phyloP scores from a whole-genome alignment of 2,329 filamentous ascomycete species.

The Diplodia corticola region DNA sequence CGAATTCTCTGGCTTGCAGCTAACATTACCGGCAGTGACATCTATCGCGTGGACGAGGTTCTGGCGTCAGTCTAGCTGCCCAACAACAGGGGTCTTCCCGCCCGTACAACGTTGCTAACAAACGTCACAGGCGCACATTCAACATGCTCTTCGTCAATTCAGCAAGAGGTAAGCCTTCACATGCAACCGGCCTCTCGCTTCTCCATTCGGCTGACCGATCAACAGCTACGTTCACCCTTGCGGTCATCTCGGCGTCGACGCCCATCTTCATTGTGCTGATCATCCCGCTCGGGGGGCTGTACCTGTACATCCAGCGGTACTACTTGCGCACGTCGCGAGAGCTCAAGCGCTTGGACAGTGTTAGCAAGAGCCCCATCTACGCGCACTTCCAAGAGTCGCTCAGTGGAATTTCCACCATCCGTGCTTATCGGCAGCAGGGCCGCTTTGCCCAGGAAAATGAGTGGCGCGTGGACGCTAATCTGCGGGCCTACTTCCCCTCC shows the following conservation, averaged over 20 bases:
- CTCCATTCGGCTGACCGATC: slow-evolving; percentile 10
- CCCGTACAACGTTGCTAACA: neutral
- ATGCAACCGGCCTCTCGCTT: slow-evolving; percentile 4
- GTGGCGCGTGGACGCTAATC: slow-evolving; percentile 93
- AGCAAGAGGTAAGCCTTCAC: slow-evolving; percentile 47
- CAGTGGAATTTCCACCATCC: slow-evolving; percentile 90
- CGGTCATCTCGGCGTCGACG: slow-evolving; percentile 78
- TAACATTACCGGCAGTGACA: slow-evolving; percentile 55
- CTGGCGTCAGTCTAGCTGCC: slow-evolving; percentile 59
- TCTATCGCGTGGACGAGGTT: slow-evolving; percentile 85
- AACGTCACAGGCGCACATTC: slow-evolving; percentile 66
- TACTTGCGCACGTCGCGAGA: slow-evolving; percentile 95
- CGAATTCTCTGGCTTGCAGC: slow-evolving; percentile 15
- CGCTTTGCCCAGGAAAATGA: slow-evolving; percentile 93
- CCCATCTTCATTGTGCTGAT: slow-evolving; percentile 81
- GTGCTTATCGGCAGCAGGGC: slow-evolving; percentile 85
- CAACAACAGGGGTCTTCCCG: neutral
- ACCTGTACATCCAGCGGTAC: slow-evolving; percentile 94
- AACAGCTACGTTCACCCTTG: slow-evolving; percentile 71
- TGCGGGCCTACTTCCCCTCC: slow-evolving; percentile 92
- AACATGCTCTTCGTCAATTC: slow-evolving; percentile 73
- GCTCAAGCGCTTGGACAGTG: slow-evolving; percentile 91
- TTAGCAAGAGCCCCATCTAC: slow-evolving; percentile 93
- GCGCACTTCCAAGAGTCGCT: slow-evolving; percentile 98
- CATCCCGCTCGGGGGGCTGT: slow-evolving; percentile 75